Evolutionary conservation across 2,329 filamentous ascomycete species (phyloP), one percentile per base, ranked within the genome.

Genomic region (Aspergillus sp.): DNA sequence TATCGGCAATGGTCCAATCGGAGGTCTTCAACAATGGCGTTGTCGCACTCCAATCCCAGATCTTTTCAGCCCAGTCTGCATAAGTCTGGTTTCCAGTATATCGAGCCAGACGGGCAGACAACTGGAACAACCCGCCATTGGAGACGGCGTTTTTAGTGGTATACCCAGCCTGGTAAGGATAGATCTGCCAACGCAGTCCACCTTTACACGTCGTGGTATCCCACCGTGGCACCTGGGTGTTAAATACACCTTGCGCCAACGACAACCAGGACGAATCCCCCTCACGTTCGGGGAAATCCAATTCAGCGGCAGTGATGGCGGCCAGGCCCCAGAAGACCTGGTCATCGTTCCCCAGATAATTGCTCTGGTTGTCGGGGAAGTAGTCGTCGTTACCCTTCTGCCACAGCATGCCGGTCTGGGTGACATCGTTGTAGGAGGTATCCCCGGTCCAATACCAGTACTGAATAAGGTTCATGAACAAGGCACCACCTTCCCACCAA

Each of bases 401-500:
- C 62, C 79, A 82, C 41, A 89, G 74, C 56, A 94, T 75, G 8
- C 79, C 88, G 52, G 86, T 74, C 33, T 74, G 76, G 10, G 80
- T 78, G 33, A 86, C 69, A 10, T 81, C 70, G 61, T 89, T 89
- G 69, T 86, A 93, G 32, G 76, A 75, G 3, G 75, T 69, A 60
- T 91, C 86, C 19, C 82, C 82, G 0, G 86, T 91, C 62, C 88
- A 87, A 61, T 83, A 86, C 86, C 86, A 94, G 64, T 93, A 93
- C 58, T 93, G 86, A 45, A 94, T 74, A 52, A 93, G 71, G 2
- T 83, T 74, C 48, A 76, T 78, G 58, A 79, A 79, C 73, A 90
- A 81, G 47, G 85, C 85, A 44, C 86, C 86, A 7, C 75, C 83
- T 67, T 86, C 84, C 86, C 82, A 89, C 61, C 68, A 66, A 10